Evolutionary conservation across 331 rosid genomes (phyloP), one percentile per base, ranked within the genome.

Genomic region (Telfairia occidentalis): DNA sequence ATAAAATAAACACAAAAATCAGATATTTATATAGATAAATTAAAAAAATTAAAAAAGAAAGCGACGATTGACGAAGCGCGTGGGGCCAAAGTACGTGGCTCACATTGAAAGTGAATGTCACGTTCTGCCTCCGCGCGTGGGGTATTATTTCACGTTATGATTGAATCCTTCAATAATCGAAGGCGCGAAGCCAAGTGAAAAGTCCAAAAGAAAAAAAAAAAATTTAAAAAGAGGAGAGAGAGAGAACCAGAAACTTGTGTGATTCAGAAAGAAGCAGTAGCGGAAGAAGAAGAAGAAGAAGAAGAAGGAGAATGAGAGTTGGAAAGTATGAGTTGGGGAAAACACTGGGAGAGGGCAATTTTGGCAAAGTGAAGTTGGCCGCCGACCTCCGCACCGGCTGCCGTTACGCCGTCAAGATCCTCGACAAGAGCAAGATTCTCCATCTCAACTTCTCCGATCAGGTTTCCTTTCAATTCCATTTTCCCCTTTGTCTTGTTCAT

Each of bases 241-340:
- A 69, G 21, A 15, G 3, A 6, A 13, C 24, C 74, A 69, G 23
- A 42, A 45, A 24, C 2, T 43, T 66, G 5, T 32, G 49, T 0
- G 49, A 43, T 7, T 32, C 37, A 1, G 71, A 28, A 46, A 28
- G 5, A 16, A n/a, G 24, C 10, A 71, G 76, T 18, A 18, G 13
- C 4, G 40, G 29, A 12, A 50, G 71, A 15, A 3, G 70, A 29
- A 38, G 38, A n/a, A 37, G 67, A 16, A 55, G 53, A 18, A 8
- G 55, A 9, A 15, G 64, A 40, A 8, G 43, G 42, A 32, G 43
- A 15, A 59, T 57, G 72, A 75, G 70, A 49, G 63, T 89, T 28
- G 99, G 97, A 19, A 95, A 90, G 78, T 92, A 95, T 76, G 90
- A 87, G 64, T 75, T 95, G 67, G 99, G 99, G n/a, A 84, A 85